Evolutionary conservation across 2,329 filamentous ascomycete genomes (phyloP).

Genomic region (Apiospora saccharicola): DNA sequence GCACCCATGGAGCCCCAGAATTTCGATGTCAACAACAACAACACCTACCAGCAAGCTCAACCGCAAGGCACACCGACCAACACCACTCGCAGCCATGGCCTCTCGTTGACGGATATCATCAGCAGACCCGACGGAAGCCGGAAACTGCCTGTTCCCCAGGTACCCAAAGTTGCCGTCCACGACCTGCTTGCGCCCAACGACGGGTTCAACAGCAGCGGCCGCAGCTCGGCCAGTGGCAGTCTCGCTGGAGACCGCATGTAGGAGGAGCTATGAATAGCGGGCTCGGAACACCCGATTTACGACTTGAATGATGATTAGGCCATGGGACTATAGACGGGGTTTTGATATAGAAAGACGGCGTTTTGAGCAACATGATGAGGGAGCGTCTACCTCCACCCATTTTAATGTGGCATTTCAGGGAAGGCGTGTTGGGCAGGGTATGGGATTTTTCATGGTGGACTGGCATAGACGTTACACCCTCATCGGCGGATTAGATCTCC

Average conservation of each 20-base stretch:
- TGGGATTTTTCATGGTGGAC: constrained; percentile 32
- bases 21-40: constrained; percentile 50
- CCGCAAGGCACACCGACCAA: constrained; percentile 61
- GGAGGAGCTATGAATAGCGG: constrained; percentile 8
- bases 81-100: constrained; percentile 63
- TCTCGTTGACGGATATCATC: constrained; percentile 92
- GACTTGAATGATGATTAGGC: constrained; percentile 40
- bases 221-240: constrained; percentile 80
- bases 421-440: constrained; percentile 28
- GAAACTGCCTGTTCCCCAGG: constrained; percentile 89
- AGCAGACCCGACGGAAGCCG: constrained; percentile 84
- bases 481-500: constrained; percentile 40
- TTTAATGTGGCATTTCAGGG: constrained; percentile 35
- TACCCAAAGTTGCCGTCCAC: constrained; percentile 88
- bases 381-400: constrained; percentile 28
- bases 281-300: constrained; percentile 29
- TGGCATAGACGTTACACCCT: constrained; percentile 41
- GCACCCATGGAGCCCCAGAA: constrained; percentile 64
- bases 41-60: constrained; percentile 49
- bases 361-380: constrained; percentile 31
- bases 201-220: constrained; percentile 74
- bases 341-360: constrained; percentile 41
- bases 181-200: constrained; percentile 76
- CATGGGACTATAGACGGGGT: constrained; percentile 38
- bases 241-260: constrained; percentile 71